Evolutionary conservation across 805 yeast species (phyloP).

Genomic region (Yamadazyma sp.): DNA sequence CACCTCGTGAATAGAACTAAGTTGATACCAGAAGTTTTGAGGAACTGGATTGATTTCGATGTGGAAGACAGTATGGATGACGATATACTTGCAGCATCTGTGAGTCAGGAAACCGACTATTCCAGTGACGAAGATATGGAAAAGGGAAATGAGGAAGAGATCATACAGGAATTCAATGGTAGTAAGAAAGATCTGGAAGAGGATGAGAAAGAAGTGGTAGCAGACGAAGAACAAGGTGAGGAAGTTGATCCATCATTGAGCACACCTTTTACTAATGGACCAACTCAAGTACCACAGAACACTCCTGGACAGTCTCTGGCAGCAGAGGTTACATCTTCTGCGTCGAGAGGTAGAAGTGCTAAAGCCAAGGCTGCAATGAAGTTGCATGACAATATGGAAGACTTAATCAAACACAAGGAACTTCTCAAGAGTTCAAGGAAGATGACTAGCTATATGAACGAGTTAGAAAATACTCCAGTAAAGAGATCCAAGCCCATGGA

Average conservation of each 20-base stretch:
- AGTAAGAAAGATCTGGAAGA: constrained; percentile 3
- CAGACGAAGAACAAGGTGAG: no score
- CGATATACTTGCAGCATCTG: constrained; percentile 17
- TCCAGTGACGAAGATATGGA: constrained; percentile 16
- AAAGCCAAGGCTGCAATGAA: constrained; percentile 64
- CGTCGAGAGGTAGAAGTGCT: constrained; percentile 51
- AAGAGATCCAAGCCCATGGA: constrained; percentile 13
- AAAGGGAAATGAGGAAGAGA: constrained; percentile 1
- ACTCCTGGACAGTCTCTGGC: no score
- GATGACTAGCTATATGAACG: constrained; percentile 38
- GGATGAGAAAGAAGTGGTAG: background rate
- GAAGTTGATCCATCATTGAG: background rate
- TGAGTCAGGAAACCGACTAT: constrained; percentile 22
- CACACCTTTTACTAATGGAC: no score
- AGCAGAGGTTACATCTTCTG: no score
- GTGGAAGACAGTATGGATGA: constrained; percentile 22
- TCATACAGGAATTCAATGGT: no score
- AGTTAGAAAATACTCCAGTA: constrained; percentile 24
- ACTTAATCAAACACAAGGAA: constrained; percentile 62
- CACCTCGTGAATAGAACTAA: constrained; percentile 54
- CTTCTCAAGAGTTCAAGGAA: constrained; percentile 44
- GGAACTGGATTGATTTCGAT: constrained; percentile 29
- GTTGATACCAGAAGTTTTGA: constrained; percentile 42
- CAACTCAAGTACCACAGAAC: no score
- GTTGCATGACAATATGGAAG: constrained; percentile 67